Conservation (phyloP, 768 basidiomycete species). For the Pisolithus albus region DNA sequence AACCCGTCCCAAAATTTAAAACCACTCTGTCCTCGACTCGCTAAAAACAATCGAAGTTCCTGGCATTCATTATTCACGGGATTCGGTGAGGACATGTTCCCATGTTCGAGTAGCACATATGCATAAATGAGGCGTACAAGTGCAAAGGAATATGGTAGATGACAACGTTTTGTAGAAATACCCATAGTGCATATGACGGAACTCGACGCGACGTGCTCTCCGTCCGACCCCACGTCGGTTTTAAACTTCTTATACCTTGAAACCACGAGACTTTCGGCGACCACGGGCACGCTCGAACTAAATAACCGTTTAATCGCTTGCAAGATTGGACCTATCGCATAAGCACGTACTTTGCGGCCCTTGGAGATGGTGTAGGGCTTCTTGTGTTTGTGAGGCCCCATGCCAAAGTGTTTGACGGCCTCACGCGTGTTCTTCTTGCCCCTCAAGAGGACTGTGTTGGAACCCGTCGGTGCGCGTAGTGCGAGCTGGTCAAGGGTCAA, state of each 20-base stretch:
- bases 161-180: conserved; percentile 17
- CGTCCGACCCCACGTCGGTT: conserved; percentile 27
- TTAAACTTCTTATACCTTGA: conserved; percentile 73
- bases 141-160: conserved; percentile 13
- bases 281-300: conserved; percentile 97
- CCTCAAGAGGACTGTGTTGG: conserved; percentile 89
- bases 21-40: too few species aligned
- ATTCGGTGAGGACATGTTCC: not conserved
- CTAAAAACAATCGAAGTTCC: too few species aligned
- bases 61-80: too few species aligned
- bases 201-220: conserved; percentile 17
- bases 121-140: conserved; percentile 21
- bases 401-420: conserved; percentile 96
- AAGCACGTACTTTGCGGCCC: conserved; percentile 75
- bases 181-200: conserved; percentile 28
- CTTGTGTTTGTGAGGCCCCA: conserved; percentile 98
- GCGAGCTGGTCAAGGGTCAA: conserved; percentile 97
- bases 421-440: conserved; percentile 92
- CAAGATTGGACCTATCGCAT: not conserved
- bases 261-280: conserved; percentile 96
- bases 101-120: conserved; percentile 15
- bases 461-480: conserved; percentile 85
- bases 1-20: too few species aligned
- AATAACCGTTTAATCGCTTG: not conserved
- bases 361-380: conserved; percentile 94